A percentile compares a stretch with the other conserved stretches of the same genome.
These are phyloP conservation scores for Cubamyces lactineus DNA, from an alignment of 768 basidiomycete species.

Conservation along the genomic window DNA sequence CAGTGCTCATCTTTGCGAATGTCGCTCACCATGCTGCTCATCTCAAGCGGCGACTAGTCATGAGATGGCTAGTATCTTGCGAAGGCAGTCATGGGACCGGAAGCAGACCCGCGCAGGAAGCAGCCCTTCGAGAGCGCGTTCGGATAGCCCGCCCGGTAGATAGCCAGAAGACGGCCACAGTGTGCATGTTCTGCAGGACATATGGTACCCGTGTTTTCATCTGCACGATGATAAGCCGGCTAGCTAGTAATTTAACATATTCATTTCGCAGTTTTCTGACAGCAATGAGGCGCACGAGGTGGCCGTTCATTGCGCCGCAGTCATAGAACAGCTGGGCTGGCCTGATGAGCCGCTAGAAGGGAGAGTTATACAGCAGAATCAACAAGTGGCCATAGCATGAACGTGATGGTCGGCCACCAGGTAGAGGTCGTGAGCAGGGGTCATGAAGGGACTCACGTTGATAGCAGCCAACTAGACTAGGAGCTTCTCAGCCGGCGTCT, in stretches of 20 bases:
- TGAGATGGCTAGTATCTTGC: not conserved
- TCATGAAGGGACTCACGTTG: no score
- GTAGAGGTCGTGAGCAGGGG: no score
- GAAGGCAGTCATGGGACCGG: constrained; percentile 9
- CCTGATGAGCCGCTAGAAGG: no score
- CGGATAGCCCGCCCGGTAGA: constrained; percentile 7
- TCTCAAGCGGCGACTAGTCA: not conserved
- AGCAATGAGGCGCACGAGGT: no score
- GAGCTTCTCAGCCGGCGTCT: no score
- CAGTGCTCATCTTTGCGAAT: not conserved
- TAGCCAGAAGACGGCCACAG: not conserved
- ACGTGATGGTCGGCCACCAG: no score
- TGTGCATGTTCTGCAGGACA: not conserved
- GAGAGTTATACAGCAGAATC: no score
- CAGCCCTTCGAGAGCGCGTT: not conserved
- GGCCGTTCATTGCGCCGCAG: no score
- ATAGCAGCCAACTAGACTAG: no score
- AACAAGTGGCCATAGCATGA: no score
- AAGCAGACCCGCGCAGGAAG: constrained; percentile 1
- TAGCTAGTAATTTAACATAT: not conserved
- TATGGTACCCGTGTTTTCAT: constrained; percentile 4
- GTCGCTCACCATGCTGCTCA: not conserved
- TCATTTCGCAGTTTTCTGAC: no score
- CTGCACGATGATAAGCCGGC: not conserved
- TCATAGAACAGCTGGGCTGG: no score